Evolutionary conservation across 768 basidiomycete genomes (phyloP), one percentile per base, ranked within the genome.

Genomic region (Lentinula guzmanii): DNA sequence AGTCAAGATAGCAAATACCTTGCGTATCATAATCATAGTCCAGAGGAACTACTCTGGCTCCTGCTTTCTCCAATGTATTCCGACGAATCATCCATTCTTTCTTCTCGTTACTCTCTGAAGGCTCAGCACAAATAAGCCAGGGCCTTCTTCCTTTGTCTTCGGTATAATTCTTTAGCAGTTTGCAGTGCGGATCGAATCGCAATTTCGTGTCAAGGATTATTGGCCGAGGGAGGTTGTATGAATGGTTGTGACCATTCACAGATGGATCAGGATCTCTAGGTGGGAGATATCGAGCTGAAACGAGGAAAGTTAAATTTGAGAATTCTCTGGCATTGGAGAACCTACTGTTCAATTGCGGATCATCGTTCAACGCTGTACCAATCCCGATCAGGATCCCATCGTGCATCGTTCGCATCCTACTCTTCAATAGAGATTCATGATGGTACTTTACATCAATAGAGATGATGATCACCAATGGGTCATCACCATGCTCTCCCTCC

Each of bases 371-470:
- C 21, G 92, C 86, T 0, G 96, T 98, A 7, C 90, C 91, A 41
- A 95, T 84, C 2, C 96, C 96, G 48, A 99, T 80, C 13, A 99
- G 75, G 62, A 99, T 98, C 8, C 83, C 94, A 67, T 97, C 93
- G 73, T 98, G 96, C 81, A 93, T 84, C 0, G 92, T 81, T 64
- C 96, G 79, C 85, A 98, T 86, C 87, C 95, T 96, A 65, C 54
- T 52, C 63, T 35, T 43, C 18, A 16, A 21, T n/a, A 63, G 51
- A 42, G 52, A 57, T 52, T 52, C 46, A 58, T n/a, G 5, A 48
- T 48, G 11, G n/a, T 48, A 24, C 1, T 8, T 16, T 35, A 33
- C 8, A 54, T 31, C 39, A 9, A 18, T 33, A 34, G 16, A 45
- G 58, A 59, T 28, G 24, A n/a, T 51, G 65, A 81, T 64, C 68